Conservation (phyloP, 306 rosid genomes). For the Notholithocarpus densiflorus region DNA sequence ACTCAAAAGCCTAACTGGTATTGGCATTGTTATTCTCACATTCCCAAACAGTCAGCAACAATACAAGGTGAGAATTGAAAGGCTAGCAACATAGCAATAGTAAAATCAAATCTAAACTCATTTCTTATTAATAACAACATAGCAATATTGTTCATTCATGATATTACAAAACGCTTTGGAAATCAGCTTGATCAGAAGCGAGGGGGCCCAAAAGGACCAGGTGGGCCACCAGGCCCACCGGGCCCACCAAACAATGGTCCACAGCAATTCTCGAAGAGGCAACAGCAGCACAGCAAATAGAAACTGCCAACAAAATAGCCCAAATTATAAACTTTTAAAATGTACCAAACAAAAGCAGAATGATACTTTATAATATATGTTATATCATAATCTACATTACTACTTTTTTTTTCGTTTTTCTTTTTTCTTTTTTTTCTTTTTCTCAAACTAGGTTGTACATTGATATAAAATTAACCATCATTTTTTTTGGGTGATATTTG, state of each 20-base stretch:
- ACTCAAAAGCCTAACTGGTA: not conserved
- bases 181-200: conserved; percentile 26
- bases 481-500: not conserved
- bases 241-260: conserved; percentile 53
- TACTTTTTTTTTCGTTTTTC: too few relatives aligned
- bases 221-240: conserved; percentile 17
- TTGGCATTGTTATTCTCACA: not conserved
- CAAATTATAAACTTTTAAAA: not conserved
- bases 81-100: not conserved
- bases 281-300: conserved; percentile 56
- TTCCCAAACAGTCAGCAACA: not conserved
- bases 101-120: not conserved
- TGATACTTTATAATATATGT: too few relatives aligned
- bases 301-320: conserved; percentile 22
- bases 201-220: conserved; percentile 27
- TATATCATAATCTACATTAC: too few relatives aligned
- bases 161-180: not conserved
- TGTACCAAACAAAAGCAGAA: too few relatives aligned
- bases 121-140: not conserved
- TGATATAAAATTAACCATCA: not conserved
- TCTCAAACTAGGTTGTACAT: not conserved
- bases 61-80: not conserved
- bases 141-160: not conserved
- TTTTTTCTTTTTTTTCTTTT: not conserved
- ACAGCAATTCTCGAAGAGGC: conserved; percentile 49